Evolutionary conservation across 108 stramenopile genomes (phyloP).

Genomic region (Cylindrotheca closterium): DNA sequence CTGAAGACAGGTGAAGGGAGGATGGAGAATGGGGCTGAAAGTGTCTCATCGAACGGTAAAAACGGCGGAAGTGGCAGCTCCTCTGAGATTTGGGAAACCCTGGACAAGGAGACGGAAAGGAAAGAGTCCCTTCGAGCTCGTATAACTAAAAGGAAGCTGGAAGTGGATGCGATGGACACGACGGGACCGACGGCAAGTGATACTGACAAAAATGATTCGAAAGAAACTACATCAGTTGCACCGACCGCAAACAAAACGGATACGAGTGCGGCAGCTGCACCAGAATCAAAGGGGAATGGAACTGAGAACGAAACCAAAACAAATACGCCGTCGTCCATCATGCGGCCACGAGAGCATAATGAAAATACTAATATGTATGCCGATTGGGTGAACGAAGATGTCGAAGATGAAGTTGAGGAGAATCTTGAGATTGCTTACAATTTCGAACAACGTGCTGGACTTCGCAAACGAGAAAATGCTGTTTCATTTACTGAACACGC

Average conservation of each 20-base stretch:
- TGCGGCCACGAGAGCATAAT: too few species aligned
- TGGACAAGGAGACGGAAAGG: constrained; percentile 15
- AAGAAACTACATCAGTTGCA: background rate
- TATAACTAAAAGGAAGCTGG: background rate
- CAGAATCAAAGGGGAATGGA: too few species aligned
- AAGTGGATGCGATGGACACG: too few species aligned
- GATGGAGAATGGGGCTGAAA: background rate
- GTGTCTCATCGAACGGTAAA: too few species aligned
- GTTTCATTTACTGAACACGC: background rate
- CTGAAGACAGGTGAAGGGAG: background rate
- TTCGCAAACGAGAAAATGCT: constrained; percentile 9
- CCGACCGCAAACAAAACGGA: constrained; percentile 7
- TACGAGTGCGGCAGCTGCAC: too few species aligned
- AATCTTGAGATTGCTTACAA: constrained; percentile 14
- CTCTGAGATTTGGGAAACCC: constrained; percentile 18
- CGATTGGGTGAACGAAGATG: too few species aligned
- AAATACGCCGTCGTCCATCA: too few species aligned
- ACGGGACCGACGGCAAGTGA: background rate
- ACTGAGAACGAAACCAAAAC: too few species aligned
- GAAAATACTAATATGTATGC: too few species aligned
- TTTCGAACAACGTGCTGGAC: constrained; percentile 33
- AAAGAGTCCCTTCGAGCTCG: constrained; percentile 4
- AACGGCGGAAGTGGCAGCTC: too few species aligned
- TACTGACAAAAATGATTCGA: background rate
- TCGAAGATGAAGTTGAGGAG: constrained; percentile 6